Evolutionary conservation across 495 filamentous ascomycete genomes (phyloP).

Genomic region (Usnea hakonensis): DNA sequence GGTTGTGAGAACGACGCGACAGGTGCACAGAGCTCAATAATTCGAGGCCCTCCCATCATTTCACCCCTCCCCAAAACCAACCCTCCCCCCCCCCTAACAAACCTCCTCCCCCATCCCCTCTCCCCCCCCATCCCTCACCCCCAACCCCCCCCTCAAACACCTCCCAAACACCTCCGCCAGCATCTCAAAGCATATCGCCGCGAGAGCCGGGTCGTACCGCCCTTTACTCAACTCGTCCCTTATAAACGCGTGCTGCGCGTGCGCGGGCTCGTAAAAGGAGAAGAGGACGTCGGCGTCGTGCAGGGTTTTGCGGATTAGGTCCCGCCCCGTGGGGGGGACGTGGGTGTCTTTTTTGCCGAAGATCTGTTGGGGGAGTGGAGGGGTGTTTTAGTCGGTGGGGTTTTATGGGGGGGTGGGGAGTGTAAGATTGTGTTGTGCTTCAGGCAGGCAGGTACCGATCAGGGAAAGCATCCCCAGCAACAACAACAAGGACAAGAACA

Average conservation of each 20-base stretch:
- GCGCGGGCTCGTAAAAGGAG: slow-evolving; percentile 80
- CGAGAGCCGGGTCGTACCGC: slow-evolving; percentile 80
- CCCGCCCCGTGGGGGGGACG: slow-evolving; percentile 75
- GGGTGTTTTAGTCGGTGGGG: too few species aligned
- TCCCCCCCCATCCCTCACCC: slow-evolving; percentile 37
- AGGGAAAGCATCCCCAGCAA: too few species aligned
- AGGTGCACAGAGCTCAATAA: too few species aligned
- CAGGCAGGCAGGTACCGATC: too few species aligned
- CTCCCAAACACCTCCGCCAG: slow-evolving; percentile 78
- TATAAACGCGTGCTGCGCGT: slow-evolving; percentile 94
- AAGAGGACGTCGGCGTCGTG: slow-evolving; percentile 67
- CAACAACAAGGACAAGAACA: too few species aligned
- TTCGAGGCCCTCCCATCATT: too few species aligned
- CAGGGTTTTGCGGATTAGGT: slow-evolving; percentile 77
- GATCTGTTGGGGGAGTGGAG: too few species aligned
- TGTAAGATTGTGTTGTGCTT: too few species aligned
- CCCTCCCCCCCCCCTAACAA: too few species aligned
- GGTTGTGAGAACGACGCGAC: too few species aligned
- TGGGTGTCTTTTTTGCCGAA: slow-evolving; percentile 87
- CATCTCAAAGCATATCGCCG: slow-evolving; percentile 87
- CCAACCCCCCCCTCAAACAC: slow-evolving; percentile 69
- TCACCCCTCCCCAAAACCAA: too few species aligned
- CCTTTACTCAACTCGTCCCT: slow-evolving; percentile 93
- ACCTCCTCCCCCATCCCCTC: slow-evolving; percentile 37
- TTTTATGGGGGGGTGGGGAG: too few species aligned